Conservation (phyloP, 805 yeast species). For the Jamesozyma lodderae region DNA sequence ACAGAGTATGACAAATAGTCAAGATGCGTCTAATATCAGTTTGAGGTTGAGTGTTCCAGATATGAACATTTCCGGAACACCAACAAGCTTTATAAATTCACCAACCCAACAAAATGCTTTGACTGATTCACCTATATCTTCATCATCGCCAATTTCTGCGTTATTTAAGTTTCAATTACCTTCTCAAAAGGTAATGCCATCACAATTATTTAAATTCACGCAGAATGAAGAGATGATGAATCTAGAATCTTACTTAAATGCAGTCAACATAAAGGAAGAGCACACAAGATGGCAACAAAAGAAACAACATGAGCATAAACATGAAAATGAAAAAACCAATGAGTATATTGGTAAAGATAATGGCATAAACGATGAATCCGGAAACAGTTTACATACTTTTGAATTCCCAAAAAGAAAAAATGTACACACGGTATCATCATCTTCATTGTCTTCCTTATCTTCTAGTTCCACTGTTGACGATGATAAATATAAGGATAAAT, state of each 20-base stretch:
- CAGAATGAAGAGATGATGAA: slow-evolving; percentile 27
- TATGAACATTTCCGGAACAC: not conserved
- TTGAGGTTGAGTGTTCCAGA: slow-evolving; percentile 6
- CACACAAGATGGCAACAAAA: slow-evolving; percentile 5
- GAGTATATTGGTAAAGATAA: not conserved
- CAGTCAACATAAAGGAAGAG: slow-evolving; percentile 26
- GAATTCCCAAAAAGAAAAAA: slow-evolving; percentile 12
- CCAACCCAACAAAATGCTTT: slow-evolving; percentile 1
- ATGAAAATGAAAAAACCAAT: not conserved
- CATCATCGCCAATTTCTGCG: slow-evolving; percentile 28
- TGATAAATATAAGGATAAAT: slow-evolving; percentile 13
- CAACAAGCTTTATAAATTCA: slow-evolving; percentile 2
- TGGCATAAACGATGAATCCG: not conserved
- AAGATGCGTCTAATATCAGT: slow-evolving; percentile 4
- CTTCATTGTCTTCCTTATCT: not conserved
- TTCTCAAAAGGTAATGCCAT: slow-evolving; percentile 10
- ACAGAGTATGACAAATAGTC: not conserved
- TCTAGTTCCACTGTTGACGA: not conserved
- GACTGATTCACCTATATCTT: slow-evolving; percentile 21
- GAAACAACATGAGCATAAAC: slow-evolving; percentile 1
- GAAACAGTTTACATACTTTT: slow-evolving; percentile 7
- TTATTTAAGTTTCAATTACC: slow-evolving; percentile 28
- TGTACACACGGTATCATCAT: not conserved
- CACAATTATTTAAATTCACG: slow-evolving; percentile 19
- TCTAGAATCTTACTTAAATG: slow-evolving; percentile 25